Evolutionary conservation across 108 stramenopile species (phyloP).

Genomic region (Mediolabrus comicus): DNA sequence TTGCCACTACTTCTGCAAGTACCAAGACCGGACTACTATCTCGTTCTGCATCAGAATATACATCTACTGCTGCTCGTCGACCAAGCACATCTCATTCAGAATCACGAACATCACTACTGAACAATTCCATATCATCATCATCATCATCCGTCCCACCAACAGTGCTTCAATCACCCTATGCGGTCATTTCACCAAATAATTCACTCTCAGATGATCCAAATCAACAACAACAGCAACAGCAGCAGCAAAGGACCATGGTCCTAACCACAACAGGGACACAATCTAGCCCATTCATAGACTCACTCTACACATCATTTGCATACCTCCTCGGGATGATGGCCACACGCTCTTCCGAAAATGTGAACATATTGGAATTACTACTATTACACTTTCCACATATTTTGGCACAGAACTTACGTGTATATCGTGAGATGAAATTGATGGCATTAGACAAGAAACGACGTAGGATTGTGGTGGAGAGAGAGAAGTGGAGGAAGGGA

Average conservation of each 20-base stretch:
- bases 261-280: constrained; percentile 38
- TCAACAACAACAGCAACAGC: constrained; percentile 18
- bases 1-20: neutral
- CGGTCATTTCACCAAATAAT: neutral
- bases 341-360: constrained; percentile 68
- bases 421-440: constrained; percentile 64
- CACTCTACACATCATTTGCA: constrained; percentile 65
- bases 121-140: too few species aligned
- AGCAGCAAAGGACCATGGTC: constrained; percentile 49
- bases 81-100: neutral
- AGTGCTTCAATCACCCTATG: neutral
- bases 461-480: constrained; percentile 21
- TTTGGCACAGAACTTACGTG: constrained; percentile 63
- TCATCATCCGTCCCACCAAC: neutral
- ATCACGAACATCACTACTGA: neutral
- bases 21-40: neutral
- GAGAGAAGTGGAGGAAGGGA: constrained; percentile 7
- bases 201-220: neutral
- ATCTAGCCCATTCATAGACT: constrained; percentile 60
- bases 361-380: constrained; percentile 70
- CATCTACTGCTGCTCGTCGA: neutral
- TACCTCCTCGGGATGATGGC: constrained; percentile 72
- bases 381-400: constrained; percentile 73
- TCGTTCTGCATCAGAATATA: neutral
- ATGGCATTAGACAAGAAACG: constrained; percentile 45